Base-by-base conservation (phyloP, 768 basidiomycete genomes). In the Postia placenta region DNA sequence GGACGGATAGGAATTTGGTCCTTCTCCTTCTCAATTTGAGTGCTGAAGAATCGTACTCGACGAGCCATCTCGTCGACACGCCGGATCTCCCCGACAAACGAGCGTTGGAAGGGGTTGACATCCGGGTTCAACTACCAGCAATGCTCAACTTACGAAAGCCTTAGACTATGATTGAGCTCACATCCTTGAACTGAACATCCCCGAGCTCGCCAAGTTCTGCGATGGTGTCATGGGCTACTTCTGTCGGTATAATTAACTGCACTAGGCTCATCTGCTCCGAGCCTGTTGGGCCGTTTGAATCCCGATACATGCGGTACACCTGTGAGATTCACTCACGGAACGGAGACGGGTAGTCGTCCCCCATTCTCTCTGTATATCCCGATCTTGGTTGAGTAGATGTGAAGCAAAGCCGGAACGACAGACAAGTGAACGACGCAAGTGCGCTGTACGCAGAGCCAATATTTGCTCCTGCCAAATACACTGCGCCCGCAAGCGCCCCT, bases 241-340 rank as follows among this genome's bases (percentile, higher is more conserved):
- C 96, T 33, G 89, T 87, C 38, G 95, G 96, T 58, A 97, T 87
- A 64, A 92, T 94, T 61, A 99, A 83, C 75, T 97, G 92, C 55
- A 95, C 88, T 71, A 94, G 74, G 76, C 92, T 95, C 94, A 97
- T 97, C 74, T 83, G 79, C 73, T 96, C 94, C 78, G 94, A 97
- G 50, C 90, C 93, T 96, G 47, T 9, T 24, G n/a, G n/a, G n/a
- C n/a, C n/a, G n/a, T n/a, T n/a, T n/a, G n/a, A n/a, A n/a, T n/a
- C n/a, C n/a, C n/a, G n/a, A n/a, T 35, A 12, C 38, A 47, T 50
- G 46, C 46, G 53, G 44, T 52, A 48, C 30, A 48, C 28, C 22
- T 27, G 39, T 40, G 11, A 50, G 28, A 15, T 15, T 17, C 1
- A 74, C 82, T 54, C 67, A 92, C 91, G 88, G 74, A 92, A 83